These are phyloP conservation scores for Arthrobotrys sphaeroides DNA, from an alignment of 2,329 filamentous ascomycete species.

Conservation along the genomic window DNA sequence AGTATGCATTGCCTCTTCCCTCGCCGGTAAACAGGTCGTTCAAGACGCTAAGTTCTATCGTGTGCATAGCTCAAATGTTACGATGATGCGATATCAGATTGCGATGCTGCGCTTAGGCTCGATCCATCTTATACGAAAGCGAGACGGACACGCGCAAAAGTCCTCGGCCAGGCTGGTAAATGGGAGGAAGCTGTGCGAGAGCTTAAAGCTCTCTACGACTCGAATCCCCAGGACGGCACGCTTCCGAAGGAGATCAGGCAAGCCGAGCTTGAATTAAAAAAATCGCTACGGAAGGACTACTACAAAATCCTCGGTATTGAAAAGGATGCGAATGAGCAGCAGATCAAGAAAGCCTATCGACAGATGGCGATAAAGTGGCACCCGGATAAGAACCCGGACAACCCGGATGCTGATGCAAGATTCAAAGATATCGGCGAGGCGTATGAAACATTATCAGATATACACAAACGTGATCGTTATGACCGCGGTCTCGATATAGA, in stretches of 20 bases:
- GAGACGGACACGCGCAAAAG: conserved; percentile 91
- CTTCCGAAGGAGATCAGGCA: conserved; percentile 86
- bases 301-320: conserved; percentile 94
- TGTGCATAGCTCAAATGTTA: conserved; percentile 76
- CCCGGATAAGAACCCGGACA: conserved; percentile 95
- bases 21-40: not conserved
- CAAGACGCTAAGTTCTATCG: conserved; percentile 10
- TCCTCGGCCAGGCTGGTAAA: conserved; percentile 80
- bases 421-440: conserved; percentile 99
- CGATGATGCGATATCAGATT: conserved; percentile 82
- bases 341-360: conserved; percentile 97
- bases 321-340: conserved; percentile 82
- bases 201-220: conserved; percentile 84
- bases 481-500: conserved; percentile 17
- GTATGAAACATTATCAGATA: conserved; percentile 92
- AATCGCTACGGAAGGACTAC: conserved; percentile 96
- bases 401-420: conserved; percentile 81
- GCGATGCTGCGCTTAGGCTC: conserved; percentile 81
- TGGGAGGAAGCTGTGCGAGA: conserved; percentile 94
- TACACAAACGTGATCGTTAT: conserved; percentile 73
- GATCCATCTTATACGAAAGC: conserved; percentile 90
- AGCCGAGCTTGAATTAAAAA: conserved; percentile 95
- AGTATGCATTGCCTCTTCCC: conserved; percentile 56
- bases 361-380: conserved; percentile 94
- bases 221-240: conserved; percentile 80